Percentiles rank a stretch among this genome's conserved stretches.
Evolutionary conservation across 1,284 basidiomycete species (phyloP).

Genomic region (Mycosarcoma maydis): DNA sequence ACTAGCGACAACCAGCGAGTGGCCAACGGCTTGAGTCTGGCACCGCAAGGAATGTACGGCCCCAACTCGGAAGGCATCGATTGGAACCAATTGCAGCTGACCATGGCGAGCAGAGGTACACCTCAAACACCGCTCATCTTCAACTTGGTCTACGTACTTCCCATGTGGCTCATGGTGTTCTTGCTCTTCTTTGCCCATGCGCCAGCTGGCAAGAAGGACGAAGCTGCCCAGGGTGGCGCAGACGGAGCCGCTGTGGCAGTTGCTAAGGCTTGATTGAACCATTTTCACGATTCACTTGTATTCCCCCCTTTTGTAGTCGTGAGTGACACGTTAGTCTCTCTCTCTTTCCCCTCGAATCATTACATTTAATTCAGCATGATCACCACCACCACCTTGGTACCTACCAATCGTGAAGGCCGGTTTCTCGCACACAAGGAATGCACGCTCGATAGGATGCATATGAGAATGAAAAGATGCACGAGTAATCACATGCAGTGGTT

Average conservation of each 20-base stretch:
- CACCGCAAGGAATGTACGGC: constrained; percentile 53
- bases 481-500: too few relatives aligned
- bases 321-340: too few relatives aligned
- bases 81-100: constrained; percentile 49
- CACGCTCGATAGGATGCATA: too few relatives aligned
- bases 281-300: too few relatives aligned
- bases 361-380: too few relatives aligned
- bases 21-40: constrained; percentile 28
- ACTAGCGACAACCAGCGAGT: constrained; percentile 26
- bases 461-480: too few relatives aligned
- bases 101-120: constrained; percentile 39
- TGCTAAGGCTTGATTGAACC: constrained; percentile 31
- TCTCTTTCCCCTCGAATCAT: too few relatives aligned
- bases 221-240: not conserved
- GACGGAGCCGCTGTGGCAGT: constrained; percentile 10
- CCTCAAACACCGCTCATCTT: constrained; percentile 52
- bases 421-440: too few relatives aligned
- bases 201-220: constrained; percentile 22
- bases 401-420: too few relatives aligned
- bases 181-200: constrained; percentile 55
- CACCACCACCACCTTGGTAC: too few relatives aligned
- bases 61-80: constrained; percentile 42
- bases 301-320: constrained; percentile 6
- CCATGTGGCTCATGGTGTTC: constrained; percentile 55
- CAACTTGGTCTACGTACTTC: constrained; percentile 52